phyloP scores from a whole-genome alignment of 192 early-diverging fungal genomes.

The Linnemannia exigua region DNA sequence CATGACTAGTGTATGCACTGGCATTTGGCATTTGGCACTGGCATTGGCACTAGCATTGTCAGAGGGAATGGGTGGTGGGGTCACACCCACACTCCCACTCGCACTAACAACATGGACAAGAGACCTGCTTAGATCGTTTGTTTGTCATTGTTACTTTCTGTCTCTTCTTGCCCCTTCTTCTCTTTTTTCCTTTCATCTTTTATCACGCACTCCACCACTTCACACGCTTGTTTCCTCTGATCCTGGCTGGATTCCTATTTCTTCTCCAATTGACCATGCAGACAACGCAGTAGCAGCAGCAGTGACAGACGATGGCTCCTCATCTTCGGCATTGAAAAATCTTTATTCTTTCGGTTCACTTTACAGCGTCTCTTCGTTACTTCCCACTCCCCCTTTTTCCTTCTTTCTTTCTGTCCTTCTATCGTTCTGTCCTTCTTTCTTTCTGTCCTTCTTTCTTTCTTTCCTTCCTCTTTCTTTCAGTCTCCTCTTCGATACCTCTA shows the following conservation, averaged over 20 bases:
- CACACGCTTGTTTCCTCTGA: background rate
- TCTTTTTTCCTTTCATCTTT: background rate
- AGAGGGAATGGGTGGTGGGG: too few species aligned
- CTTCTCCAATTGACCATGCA: too few species aligned
- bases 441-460: background rate
- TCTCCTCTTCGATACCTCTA: background rate
- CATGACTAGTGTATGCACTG: too few species aligned
- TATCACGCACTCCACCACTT: background rate
- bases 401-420: background rate
- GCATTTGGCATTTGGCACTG: slow-evolving; percentile 28
- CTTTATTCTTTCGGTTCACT: background rate
- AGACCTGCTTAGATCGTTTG: too few species aligned
- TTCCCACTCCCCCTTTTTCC: too few species aligned
- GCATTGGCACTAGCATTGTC: background rate
- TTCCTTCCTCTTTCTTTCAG: background rate
- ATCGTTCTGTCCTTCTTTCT: background rate
- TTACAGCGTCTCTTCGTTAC: background rate
- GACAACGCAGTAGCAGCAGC: background rate
- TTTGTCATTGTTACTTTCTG: too few species aligned
- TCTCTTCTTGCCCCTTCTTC: background rate
- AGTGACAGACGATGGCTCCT: too few species aligned
- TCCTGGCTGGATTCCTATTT: too few species aligned
- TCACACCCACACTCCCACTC: background rate
- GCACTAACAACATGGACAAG: too few species aligned
- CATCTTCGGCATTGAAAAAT: too few species aligned